phyloP scores from a whole-genome alignment of 73 alveolate genomes.

The Paramecium primaurelia region DNA sequence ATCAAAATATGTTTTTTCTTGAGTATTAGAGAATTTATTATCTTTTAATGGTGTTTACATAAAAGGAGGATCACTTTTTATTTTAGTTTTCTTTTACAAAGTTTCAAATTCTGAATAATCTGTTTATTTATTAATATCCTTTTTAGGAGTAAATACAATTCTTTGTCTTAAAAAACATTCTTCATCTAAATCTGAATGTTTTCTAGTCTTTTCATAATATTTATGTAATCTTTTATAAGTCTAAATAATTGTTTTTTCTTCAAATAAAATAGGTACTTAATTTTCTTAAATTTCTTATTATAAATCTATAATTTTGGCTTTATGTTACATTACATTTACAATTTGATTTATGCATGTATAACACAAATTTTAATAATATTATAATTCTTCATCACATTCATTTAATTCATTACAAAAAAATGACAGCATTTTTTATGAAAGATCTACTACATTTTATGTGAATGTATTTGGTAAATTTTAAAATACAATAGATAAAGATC shows the following conservation, averaged over 20 bases:
- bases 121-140: background rate
- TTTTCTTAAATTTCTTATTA: background rate
- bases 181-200: background rate
- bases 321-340: background rate
- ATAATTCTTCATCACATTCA: background rate
- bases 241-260: background rate
- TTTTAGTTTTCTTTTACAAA: background rate
- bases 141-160: background rate
- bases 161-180: background rate
- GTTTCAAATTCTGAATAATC: background rate
- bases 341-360: background rate
- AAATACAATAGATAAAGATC: background rate
- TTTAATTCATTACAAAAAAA: background rate
- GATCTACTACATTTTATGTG: background rate
- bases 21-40: background rate
- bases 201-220: background rate
- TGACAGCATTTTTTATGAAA: background rate
- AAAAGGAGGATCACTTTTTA: conserved; percentile 15
- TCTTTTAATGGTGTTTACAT: background rate
- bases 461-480: background rate
- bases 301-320: background rate
- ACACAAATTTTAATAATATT: background rate
- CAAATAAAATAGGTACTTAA: background rate
- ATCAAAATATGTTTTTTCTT: background rate
- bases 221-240: background rate